Conservation (phyloP, 2,329 filamentous ascomycete genomes). For the Hysterium pulicare region DNA sequence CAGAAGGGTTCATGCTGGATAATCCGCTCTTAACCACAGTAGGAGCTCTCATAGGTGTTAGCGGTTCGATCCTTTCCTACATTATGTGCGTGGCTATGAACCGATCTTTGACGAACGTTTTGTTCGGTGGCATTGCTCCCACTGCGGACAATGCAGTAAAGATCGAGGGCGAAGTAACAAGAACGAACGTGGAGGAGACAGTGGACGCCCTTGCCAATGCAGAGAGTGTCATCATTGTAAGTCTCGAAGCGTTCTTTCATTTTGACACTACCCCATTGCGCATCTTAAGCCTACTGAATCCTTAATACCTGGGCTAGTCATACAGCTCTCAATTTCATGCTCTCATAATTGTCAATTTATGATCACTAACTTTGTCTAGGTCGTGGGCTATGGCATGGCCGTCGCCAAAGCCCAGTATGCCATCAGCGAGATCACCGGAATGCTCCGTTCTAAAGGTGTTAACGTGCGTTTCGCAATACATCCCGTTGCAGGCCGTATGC, state of each 20-base stretch:
- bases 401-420: slow-evolving; percentile 92
- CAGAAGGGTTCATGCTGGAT: slow-evolving; percentile 88
- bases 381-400: slow-evolving; percentile 91
- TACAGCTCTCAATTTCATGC: no score
- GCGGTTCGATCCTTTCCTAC: slow-evolving; percentile 83
- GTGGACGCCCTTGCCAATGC: slow-evolving; percentile 71
- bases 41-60: slow-evolving; percentile 82
- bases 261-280: not conserved
- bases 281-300: no score
- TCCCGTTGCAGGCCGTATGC: slow-evolving; percentile 87
- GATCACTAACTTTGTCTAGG: slow-evolving; percentile 19
- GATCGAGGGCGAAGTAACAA: slow-evolving; percentile 74
- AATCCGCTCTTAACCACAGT: slow-evolving; percentile 82
- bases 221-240: slow-evolving; percentile 77
- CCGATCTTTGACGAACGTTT: slow-evolving; percentile 78
- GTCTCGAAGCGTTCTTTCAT: slow-evolving; percentile 3
- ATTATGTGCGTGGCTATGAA: slow-evolving; percentile 92
- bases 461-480: slow-evolving; percentile 88
- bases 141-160: slow-evolving; percentile 64
- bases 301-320: no score
- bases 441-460: slow-evolving; percentile 70
- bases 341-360: no score
- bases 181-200: slow-evolving; percentile 76
- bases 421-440: slow-evolving; percentile 74
- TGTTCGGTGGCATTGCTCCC: slow-evolving; percentile 77